These are phyloP conservation scores for Talaromyces albobiverticillius DNA, from an alignment of 2,329 filamentous ascomycete species.

Conservation along the genomic window DNA sequence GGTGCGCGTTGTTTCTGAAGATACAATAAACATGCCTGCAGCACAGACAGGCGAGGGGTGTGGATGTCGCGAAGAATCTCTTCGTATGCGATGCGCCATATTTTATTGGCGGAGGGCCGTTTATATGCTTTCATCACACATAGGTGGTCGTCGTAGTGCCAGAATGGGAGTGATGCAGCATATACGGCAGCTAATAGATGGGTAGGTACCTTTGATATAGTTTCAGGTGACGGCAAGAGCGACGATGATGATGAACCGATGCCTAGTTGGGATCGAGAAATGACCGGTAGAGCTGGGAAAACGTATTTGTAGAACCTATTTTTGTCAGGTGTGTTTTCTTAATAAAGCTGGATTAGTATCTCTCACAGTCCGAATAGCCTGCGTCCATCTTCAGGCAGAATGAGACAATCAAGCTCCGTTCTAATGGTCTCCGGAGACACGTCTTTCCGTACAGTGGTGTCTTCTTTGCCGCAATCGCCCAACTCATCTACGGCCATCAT, in stretches of 20 bases:
- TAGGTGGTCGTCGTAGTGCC: slow-evolving; percentile 28
- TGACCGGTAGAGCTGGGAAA: slow-evolving; percentile 27
- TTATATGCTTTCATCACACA: slow-evolving; percentile 28
- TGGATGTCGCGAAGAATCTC: slow-evolving; percentile 29
- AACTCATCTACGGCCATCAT: slow-evolving; percentile 4
- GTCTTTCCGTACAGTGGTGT: neutral
- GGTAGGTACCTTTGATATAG: slow-evolving; percentile 23
- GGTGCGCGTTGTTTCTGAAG: slow-evolving; percentile 25
- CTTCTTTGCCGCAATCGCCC: neutral
- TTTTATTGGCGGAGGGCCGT: slow-evolving; percentile 20
- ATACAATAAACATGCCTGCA: slow-evolving; percentile 31
- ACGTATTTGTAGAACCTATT: slow-evolving; percentile 29
- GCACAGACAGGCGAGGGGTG: slow-evolving; percentile 26
- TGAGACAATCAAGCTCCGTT: neutral
- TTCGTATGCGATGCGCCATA: slow-evolving; percentile 31
- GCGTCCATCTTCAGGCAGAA: slow-evolving; percentile 1
- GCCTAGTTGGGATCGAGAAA: slow-evolving; percentile 28
- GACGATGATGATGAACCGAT: slow-evolving; percentile 15
- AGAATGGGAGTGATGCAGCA: slow-evolving; percentile 30
- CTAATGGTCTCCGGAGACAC: neutral
- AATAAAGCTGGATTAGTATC: neutral
- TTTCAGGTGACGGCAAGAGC: slow-evolving; percentile 22
- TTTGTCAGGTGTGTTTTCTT: neutral
- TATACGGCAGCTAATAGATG: slow-evolving; percentile 31
- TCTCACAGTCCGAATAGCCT: neutral